These are phyloP conservation scores for Pestalotiopsis sp. DNA, from an alignment of 2,329 filamentous ascomycete species.

Conservation along the genomic window DNA sequence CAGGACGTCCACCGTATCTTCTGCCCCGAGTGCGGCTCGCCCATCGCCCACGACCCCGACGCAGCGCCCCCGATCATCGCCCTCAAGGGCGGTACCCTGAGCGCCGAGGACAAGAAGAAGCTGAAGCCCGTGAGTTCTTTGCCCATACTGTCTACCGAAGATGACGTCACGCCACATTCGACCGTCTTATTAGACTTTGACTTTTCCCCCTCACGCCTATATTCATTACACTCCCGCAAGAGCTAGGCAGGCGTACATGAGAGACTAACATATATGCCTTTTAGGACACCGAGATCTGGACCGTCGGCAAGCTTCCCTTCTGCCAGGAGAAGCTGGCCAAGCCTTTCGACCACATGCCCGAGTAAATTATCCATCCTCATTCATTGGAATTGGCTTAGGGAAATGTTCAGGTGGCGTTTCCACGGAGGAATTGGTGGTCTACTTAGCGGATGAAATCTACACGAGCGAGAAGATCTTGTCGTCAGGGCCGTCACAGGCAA, in stretches of 20 bases:
- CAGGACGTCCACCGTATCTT: slow-evolving; percentile 68
- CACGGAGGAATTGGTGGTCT: neutral
- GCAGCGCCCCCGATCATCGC: slow-evolving; percentile 71
- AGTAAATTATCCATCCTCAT: slow-evolving; percentile 36
- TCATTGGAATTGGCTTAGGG: neutral
- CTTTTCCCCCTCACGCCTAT: neutral
- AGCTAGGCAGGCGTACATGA: too few species aligned
- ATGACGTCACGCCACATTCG: neutral
- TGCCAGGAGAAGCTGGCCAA: slow-evolving; percentile 66
- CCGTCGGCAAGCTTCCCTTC: slow-evolving; percentile 68
- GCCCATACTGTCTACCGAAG: neutral
- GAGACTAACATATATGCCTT: slow-evolving; percentile 11
- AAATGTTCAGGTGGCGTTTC: neutral
- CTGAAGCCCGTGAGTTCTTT: slow-evolving; percentile 59
- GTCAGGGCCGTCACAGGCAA: neutral
- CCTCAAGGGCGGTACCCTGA: slow-evolving; percentile 67
- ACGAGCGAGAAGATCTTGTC: neutral
- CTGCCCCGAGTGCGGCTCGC: slow-evolving; percentile 69
- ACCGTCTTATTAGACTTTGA: neutral
- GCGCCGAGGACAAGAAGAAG: slow-evolving; percentile 65
- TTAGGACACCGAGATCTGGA: slow-evolving; percentile 71
- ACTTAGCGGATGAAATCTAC: neutral
- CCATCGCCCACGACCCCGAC: slow-evolving; percentile 71
- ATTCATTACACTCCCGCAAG: neutral
- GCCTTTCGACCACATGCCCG: slow-evolving; percentile 65